Evolutionary conservation across 1,284 basidiomycete species (phyloP), one percentile per base, ranked within the genome.

Genomic region (Apiotrichum brassicae): DNA sequence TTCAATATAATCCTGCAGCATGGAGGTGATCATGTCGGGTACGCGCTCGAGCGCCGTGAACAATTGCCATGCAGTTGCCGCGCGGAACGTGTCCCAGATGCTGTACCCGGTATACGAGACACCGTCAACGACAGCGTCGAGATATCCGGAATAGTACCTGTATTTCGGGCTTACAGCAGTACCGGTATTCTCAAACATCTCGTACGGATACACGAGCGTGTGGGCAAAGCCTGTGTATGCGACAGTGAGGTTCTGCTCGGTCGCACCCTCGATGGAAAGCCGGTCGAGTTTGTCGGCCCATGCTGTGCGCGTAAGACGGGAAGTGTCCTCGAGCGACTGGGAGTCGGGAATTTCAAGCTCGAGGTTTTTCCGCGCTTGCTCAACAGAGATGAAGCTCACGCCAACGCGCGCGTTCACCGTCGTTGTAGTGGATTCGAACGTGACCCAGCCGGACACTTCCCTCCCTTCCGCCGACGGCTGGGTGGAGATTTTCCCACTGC

Each of bases 1-100:
- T 80, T 87, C 57, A 44, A 59, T 48, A 61, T 83, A 90, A 66
- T 89, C 86, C 51, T 85, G 82, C 13, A 90, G 72, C 84, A 90
- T 88, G 56, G 83, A 86, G 30, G 76, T 79, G 3, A 91, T 77
- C 83, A 89, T 87, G 0, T 78, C 82, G 0, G 82, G 78, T 8
- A 88, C 75, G 12, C 85, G 76, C 58, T 88, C 85, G 0, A 87
- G 85, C 0, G 83, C 82, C 19, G 87, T 78, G 1, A 90, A 74
- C 38, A 89, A 83, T 38, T 84, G 79, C 80, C 84, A 85, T 0
- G 82, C 84, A 81, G 85, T 88, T 47, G 80, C 79, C 0, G 87
- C 86, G 7, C 87, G 81, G 71, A 80, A 89, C 0, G 82, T 87
- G 62, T 90, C 87, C 87, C 87, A 90, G 59, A 84, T 87, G 0